Conservation (phyloP, 495 filamentous ascomycete genomes). For the Penicillium maclennaniae region DNA sequence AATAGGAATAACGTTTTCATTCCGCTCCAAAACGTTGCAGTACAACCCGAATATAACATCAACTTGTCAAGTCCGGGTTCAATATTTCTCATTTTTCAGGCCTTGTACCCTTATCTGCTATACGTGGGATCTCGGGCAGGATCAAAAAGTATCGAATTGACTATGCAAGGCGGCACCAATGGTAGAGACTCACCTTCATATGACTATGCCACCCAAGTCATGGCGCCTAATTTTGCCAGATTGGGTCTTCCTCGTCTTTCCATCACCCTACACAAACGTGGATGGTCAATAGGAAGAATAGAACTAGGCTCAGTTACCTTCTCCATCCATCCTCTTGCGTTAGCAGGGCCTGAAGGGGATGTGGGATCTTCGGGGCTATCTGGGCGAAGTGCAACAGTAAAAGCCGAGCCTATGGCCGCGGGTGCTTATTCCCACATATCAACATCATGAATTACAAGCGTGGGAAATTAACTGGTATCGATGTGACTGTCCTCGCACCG, state of each 20-base stretch:
- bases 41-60: conserved; percentile 32
- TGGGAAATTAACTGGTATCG: conserved; percentile 52
- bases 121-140: conserved; percentile 41
- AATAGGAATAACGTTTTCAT: background rate
- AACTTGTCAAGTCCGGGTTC: conserved; percentile 33
- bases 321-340: conserved; percentile 49
- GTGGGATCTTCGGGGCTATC: background rate
- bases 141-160: conserved; percentile 46
- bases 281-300: conserved; percentile 62
- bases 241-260: conserved; percentile 58
- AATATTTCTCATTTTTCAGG: conserved; percentile 74
- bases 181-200: conserved; percentile 65
- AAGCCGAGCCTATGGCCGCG: background rate
- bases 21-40: conserved; percentile 5
- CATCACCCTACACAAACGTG: conserved; percentile 53
- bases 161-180: conserved; percentile 76
- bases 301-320: conserved; percentile 58
- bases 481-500: conserved; percentile 57
- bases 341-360: background rate
- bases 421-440: conserved; percentile 19
- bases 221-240: conserved; percentile 63
- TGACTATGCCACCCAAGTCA: conserved; percentile 74
- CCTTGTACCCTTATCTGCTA: conserved; percentile 73
- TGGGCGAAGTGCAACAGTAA: background rate
- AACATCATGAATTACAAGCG: conserved; percentile 26